Evolutionary conservation across 495 filamentous ascomycete species (phyloP).

Genomic region (Hypoxylon cercidicola): DNA sequence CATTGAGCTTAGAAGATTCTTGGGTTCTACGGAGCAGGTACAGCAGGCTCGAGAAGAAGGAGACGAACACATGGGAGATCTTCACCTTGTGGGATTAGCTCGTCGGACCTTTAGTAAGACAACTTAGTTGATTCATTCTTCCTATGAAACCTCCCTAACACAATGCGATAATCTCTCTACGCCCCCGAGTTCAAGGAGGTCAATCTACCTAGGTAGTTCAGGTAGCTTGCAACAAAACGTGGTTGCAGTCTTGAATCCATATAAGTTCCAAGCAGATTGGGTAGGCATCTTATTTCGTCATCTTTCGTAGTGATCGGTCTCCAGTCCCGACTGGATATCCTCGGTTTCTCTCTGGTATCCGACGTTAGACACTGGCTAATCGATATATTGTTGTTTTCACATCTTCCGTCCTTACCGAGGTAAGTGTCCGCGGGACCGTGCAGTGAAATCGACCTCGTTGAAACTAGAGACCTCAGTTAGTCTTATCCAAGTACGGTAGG

Average conservation of each 20-base stretch:
- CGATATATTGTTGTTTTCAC: no score
- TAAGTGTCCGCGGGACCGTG: conserved; percentile 1
- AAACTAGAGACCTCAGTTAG: not conserved
- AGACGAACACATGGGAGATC: not conserved
- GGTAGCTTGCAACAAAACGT: no score
- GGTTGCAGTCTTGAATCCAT: no score
- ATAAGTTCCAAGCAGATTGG: no score
- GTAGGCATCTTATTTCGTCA: not conserved
- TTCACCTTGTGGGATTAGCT: not conserved
- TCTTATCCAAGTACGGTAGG: not conserved
- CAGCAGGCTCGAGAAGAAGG: conserved; percentile 1
- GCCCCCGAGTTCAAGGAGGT: no score
- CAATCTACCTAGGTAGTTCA: no score
- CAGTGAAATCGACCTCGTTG: conserved; percentile 17
- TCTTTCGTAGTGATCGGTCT: conserved; percentile 17
- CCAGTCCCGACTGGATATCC: conserved; percentile 1
- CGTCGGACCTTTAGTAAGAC: no score
- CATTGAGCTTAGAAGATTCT: not conserved
- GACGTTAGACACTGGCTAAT: not conserved
- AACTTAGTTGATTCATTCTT: no score
- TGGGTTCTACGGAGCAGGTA: not conserved
- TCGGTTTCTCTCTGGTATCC: not conserved
- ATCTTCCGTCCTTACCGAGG: not conserved
- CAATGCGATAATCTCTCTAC: no score
- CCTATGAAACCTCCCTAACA: no score